Evolutionary conservation across 768 basidiomycete species (phyloP).

Genomic region (Suillus americanus): DNA sequence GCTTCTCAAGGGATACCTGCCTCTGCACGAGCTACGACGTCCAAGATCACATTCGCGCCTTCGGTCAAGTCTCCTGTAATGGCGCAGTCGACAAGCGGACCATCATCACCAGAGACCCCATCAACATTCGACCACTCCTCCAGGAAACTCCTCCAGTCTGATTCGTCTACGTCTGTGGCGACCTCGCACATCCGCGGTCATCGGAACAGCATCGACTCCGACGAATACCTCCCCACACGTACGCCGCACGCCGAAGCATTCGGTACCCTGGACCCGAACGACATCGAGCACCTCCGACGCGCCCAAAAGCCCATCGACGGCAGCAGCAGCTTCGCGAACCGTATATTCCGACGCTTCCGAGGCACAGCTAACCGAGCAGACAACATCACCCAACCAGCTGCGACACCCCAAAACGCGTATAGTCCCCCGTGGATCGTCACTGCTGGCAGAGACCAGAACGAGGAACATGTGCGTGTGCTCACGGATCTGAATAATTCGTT

Average conservation of each 20-base stretch:
- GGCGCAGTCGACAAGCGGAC: constrained; percentile 16
- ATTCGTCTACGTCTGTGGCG: constrained; percentile 1
- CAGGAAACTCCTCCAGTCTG: constrained; percentile 10
- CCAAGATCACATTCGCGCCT: constrained; percentile 19
- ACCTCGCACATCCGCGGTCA: constrained; percentile 16
- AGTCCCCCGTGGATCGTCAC: constrained; percentile 65
- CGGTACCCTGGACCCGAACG: constrained; percentile 54
- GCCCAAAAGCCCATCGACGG: constrained; percentile 26
- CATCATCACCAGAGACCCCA: constrained; percentile 20
- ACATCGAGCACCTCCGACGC: constrained; percentile 45
- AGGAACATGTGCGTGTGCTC: constrained; percentile 67
- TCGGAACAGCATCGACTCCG: constrained; percentile 28
- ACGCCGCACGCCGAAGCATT: constrained; percentile 67
- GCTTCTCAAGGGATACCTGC: constrained; percentile 10
- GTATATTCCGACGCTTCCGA: constrained; percentile 24
- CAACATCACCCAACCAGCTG: constrained; percentile 21
- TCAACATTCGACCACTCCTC: constrained; percentile 8
- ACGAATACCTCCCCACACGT: constrained; percentile 35
- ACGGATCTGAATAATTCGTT: constrained; percentile 73
- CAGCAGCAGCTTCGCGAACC: constrained; percentile 19
- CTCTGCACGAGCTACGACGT: constrained; percentile 9
- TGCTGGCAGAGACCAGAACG: constrained; percentile 61
- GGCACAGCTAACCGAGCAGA: constrained; percentile 18
- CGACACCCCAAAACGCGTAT: constrained; percentile 33
- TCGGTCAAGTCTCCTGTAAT: constrained; percentile 4